Base-by-base conservation (phyloP, 805 yeast species). In the Suhomyces sp. region DNA sequence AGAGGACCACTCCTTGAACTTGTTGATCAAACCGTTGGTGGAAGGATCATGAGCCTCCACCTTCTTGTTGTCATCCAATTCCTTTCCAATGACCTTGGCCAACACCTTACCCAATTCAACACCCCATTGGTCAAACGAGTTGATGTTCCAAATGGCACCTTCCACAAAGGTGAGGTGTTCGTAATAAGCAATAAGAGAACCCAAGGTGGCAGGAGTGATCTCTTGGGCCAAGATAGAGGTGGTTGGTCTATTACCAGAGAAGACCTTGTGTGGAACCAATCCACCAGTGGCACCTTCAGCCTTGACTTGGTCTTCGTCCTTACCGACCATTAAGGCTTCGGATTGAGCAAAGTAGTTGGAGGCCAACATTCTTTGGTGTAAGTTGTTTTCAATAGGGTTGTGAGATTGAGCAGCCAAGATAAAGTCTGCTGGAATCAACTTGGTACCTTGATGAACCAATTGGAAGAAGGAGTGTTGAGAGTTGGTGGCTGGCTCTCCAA, bases 391-490 rank as follows among this genome's bases (percentile, higher is more conserved):
- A 64, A 93, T 86, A 67, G 98, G 99, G 85, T 94, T 94, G 80
- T 94, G 98, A 50, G 97, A 89, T 78, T 90, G 85, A 52, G 99
- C 98, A 64, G 98, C 97, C 62, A 94, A 75, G 68, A 94, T 90
- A 79, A 94, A 94, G 74, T 94, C 99, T 35, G 98, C 78, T 64
- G 99, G 99, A 62, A 94, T 94, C 70, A 92, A 79, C 79, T 94
- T 94, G 60, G 98, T 91, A 71, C 99, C 99, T 80, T 94, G 99
- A 78, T 94, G 99, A 53, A 94, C 97, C 75, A 94, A 84, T 79
- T 94, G 99, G 93, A 94, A 94, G 87, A 94, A 94, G 31, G 97
- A 92, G 78, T 94, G 99, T 80, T 94, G 99, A 51, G 99, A 96
- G 73, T 94, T 94, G 54, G 99, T 94, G 57, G 97, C 94, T 68